Percentiles rank a stretch among this genome's conserved stretches.
These are phyloP conservation scores for Paecilomyces formosus DNA, from an alignment of 2,329 filamentous ascomycete genomes.

Conservation along the genomic window DNA sequence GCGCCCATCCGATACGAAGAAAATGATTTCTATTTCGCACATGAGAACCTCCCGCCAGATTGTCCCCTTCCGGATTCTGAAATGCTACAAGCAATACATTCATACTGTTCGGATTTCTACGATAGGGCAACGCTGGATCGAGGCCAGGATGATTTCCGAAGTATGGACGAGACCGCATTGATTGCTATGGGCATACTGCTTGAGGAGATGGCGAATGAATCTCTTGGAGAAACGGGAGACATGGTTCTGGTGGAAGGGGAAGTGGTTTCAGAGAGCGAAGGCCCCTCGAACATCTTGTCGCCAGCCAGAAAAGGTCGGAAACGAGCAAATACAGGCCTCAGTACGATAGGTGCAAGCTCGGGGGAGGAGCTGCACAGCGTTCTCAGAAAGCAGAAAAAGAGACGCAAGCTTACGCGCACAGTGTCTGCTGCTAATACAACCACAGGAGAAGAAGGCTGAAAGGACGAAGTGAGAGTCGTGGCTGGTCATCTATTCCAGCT, in stretches of 20 bases:
- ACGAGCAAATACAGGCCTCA: slow-evolving; percentile 12
- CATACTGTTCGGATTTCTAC: slow-evolving; percentile 52
- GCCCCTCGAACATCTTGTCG: slow-evolving; percentile 2
- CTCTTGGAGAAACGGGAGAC: slow-evolving; percentile 51
- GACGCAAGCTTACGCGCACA: slow-evolving; percentile 14
- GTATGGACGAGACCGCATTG: slow-evolving; percentile 56
- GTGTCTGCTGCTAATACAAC: slow-evolving; percentile 4
- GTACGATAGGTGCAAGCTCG: slow-evolving; percentile 13
- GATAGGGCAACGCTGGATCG: slow-evolving; percentile 22
- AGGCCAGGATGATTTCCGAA: slow-evolving; percentile 38
- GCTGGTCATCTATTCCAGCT: background rate
- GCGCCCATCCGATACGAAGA: slow-evolving; percentile 47
- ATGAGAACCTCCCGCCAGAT: slow-evolving; percentile 36
- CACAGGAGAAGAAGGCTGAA: background rate
- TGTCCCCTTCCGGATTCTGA: slow-evolving; percentile 47
- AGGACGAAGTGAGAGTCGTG: background rate
- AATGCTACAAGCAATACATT: slow-evolving; percentile 49
- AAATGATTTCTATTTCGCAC: slow-evolving; percentile 48
- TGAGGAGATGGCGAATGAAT: slow-evolving; percentile 48
- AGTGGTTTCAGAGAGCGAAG: slow-evolving; percentile 17
- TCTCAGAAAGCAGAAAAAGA: slow-evolving; percentile 17
- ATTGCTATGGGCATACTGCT: slow-evolving; percentile 54
- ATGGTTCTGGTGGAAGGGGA: slow-evolving; percentile 49
- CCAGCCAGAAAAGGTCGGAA: slow-evolving; percentile 10
- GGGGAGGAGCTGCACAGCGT: slow-evolving; percentile 12